Evolutionary conservation across 805 yeast genomes (phyloP), one percentile per base, ranked within the genome.

Genomic region (Pichia occidentalis): DNA sequence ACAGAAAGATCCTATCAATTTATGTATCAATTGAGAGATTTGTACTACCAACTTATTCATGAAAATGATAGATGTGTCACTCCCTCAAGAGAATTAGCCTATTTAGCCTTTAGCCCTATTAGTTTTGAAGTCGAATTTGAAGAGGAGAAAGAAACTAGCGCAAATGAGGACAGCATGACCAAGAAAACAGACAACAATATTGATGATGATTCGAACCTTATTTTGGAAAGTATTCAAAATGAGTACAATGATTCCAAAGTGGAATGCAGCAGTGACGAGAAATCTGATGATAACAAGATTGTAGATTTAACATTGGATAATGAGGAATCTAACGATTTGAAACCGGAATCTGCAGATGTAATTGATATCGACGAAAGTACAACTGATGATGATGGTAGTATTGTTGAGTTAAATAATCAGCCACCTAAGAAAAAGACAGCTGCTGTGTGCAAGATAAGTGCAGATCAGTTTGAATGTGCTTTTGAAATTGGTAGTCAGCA

Each of bases 401-500:
- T 8, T 18, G 22, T 5, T 4, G 20, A 33, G 14, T 12, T 18
- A 8, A 24, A 32, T 17, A 37, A 30, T 13, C 17, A 32, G 14
- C 29, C 30, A 9, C 34, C 40, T 29, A 47, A 42, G 13, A 37
- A 40, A 16, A 29, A 37, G n/a, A 29, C 55, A 9, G 57, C 57
- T 5, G 55, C 55, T 54, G 50, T 54, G 16, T 60, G 60, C 3
- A 53, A 54, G 26, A 73, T 73, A 11, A 65, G 70, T 42, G 61
- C 75, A 4, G 84, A 78, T 44, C 86, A 81, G 51, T 71, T 82
- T 60, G 87, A 77, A 40, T 73, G 79, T 50, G 79, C 92, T 0
- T 66, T 80, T 37, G 88, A 85, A 53, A 67, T 80, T 52, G 95
- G 96, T 2, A 69, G 95, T 47, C 98, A 92, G 56, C 98, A 92